phyloP scores from a whole-genome alignment of 2,329 filamentous ascomycete genomes.

The Periconia macrospinosa region DNA sequence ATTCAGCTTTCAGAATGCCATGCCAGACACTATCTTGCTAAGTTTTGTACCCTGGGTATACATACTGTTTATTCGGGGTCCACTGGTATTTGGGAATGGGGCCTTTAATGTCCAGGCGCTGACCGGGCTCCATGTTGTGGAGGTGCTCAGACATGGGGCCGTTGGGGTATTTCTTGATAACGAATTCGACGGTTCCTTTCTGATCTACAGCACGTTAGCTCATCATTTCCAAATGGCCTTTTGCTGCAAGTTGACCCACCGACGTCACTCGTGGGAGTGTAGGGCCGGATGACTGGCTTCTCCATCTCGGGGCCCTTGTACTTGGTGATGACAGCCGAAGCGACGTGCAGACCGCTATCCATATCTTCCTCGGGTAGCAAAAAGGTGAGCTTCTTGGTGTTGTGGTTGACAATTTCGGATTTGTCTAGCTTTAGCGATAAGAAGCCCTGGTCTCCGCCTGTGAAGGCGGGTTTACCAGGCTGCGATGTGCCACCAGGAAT shows the following conservation, averaged over 20 bases:
- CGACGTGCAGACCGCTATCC: conserved; percentile 78
- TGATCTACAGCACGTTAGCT: conserved; percentile 55
- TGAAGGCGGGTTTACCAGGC: conserved; percentile 61
- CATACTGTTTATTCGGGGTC: conserved; percentile 79
- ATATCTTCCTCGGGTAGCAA: conserved; percentile 80
- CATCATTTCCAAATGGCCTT: neutral
- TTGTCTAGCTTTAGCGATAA: conserved; percentile 77
- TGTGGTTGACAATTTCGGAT: conserved; percentile 82
- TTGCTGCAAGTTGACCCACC: conserved; percentile 50
- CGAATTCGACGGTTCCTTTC: conserved; percentile 79
- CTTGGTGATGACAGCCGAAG: conserved; percentile 87
- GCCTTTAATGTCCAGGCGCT: conserved; percentile 89
- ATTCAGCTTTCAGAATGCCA: neutral
- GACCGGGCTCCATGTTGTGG: conserved; percentile 78
- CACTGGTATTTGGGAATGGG: conserved; percentile 93
- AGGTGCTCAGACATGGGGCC: conserved; percentile 92
- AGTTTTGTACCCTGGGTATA: conserved; percentile 15
- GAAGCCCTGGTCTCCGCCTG: conserved; percentile 88
- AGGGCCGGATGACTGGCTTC: conserved; percentile 87
- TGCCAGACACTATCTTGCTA: neutral
- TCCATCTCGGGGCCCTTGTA: conserved; percentile 80
- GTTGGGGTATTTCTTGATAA: conserved; percentile 88
- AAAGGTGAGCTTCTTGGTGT: conserved; percentile 92
- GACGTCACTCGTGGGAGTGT: conserved; percentile 90
- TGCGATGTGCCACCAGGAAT: conserved; percentile 44